These are phyloP conservation scores for Diaporthe capsici DNA, from an alignment of 2,329 filamentous ascomycete species.

Conservation along the genomic window DNA sequence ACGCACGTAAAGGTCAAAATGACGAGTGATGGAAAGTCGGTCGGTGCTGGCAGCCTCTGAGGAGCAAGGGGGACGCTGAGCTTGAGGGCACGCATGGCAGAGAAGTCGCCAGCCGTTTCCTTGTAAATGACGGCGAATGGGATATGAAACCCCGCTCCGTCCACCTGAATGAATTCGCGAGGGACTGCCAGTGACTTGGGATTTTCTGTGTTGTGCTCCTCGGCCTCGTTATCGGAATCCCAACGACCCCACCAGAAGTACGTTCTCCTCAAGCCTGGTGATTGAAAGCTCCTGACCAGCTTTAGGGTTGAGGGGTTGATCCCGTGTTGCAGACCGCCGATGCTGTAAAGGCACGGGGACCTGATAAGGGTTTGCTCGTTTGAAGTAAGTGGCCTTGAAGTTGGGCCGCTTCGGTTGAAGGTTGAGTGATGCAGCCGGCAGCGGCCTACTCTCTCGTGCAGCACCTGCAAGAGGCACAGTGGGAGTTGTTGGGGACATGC, in stretches of 20 bases:
- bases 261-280: background rate
- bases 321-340: background rate
- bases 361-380: slow-evolving; percentile 18
- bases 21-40: slow-evolving; percentile 1
- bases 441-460: slow-evolving; percentile 21
- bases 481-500: slow-evolving; percentile 27
- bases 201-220: background rate
- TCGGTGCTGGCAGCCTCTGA: slow-evolving; percentile 5
- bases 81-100: slow-evolving; percentile 33
- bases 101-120: slow-evolving; percentile 25
- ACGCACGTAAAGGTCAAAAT: slow-evolving; percentile 26
- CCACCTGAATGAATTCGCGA: slow-evolving; percentile 6
- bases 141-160: background rate
- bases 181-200: background rate
- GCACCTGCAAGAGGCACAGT: slow-evolving; percentile 25
- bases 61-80: slow-evolving; percentile 7
- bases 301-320: background rate
- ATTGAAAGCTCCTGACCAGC: background rate
- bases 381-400: background rate
- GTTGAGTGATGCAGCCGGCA: slow-evolving; percentile 37
- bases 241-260: background rate
- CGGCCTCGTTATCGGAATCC: background rate
- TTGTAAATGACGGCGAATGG: too few relatives aligned
- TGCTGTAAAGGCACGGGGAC: slow-evolving; percentile 39
- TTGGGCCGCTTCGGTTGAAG: slow-evolving; percentile 10